A percentile compares a stretch with the other conserved stretches of the same genome.
phyloP scores from a whole-genome alignment of 108 stramenopile species.

The Ochromonas danica region DNA sequence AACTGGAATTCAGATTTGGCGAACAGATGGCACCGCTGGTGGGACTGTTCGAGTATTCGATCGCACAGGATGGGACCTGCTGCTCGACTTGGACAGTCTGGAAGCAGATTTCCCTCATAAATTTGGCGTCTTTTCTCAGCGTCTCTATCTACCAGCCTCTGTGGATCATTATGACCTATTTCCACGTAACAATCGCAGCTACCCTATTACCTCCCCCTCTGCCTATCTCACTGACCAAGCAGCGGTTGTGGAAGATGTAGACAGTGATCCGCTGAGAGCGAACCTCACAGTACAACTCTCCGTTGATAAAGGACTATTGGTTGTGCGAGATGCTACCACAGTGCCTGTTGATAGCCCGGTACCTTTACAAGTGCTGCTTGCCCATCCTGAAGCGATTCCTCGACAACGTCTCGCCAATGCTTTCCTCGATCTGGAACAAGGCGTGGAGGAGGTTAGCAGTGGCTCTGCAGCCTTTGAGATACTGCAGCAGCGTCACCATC shows the following conservation, averaged over 20 bases:
- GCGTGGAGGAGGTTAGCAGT: neutral
- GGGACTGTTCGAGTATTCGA: constrained; percentile 43
- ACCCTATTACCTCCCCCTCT: neutral
- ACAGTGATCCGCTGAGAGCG: neutral
- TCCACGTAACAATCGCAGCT: neutral
- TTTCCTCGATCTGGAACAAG: neutral
- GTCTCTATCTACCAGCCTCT: neutral
- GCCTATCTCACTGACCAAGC: neutral
- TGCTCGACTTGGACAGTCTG: neutral
- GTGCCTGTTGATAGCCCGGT: neutral
- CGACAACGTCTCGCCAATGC: neutral
- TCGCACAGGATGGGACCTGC: constrained; percentile 19
- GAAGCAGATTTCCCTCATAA: neutral
- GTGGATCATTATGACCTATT: neutral
- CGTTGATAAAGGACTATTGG: neutral
- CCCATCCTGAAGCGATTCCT: neutral
- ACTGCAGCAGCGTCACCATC: neutral
- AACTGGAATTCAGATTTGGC: constrained; percentile 43
- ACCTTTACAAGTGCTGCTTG: neutral
- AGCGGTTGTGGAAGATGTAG: neutral
- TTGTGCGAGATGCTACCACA: neutral
- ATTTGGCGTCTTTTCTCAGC: neutral
- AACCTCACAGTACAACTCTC: neutral
- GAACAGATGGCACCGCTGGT: constrained; percentile 38
- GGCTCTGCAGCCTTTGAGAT: neutral